phyloP scores from a whole-genome alignment of 768 basidiomycete genomes.

The Auricularia auricula-judae region DNA sequence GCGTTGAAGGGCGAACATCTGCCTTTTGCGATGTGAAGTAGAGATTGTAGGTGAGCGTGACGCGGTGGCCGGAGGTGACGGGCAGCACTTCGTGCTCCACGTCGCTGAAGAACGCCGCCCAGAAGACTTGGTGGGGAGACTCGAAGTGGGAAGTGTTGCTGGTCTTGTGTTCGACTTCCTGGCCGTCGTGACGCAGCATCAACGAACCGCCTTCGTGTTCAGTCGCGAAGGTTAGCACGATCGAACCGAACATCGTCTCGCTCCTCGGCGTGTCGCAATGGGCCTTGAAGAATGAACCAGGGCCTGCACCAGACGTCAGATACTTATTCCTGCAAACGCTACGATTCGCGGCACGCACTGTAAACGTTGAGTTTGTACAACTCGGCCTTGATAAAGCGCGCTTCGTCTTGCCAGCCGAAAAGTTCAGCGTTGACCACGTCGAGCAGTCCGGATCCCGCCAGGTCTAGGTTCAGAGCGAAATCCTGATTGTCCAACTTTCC shows the following conservation, averaged over 20 bases:
- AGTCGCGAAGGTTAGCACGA: conserved; percentile 39
- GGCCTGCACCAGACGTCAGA: conserved; percentile 14
- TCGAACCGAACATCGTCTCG: conserved; percentile 37
- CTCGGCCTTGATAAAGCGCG: conserved; percentile 18
- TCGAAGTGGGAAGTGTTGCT: not conserved
- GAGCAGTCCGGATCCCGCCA: not conserved
- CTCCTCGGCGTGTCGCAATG: conserved; percentile 38
- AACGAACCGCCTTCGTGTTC: conserved; percentile 34
- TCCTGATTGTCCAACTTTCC: conserved; percentile 14
- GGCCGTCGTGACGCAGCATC: conserved; percentile 21
- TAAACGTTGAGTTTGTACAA: conserved; percentile 39
- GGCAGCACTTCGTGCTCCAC: conserved; percentile 30
- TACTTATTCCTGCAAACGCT: no score
- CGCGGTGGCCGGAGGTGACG: conserved; percentile 26
- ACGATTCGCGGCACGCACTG: conserved; percentile 15
- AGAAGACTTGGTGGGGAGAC: not conserved
- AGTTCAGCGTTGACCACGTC: not conserved
- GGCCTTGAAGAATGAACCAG: conserved; percentile 37
- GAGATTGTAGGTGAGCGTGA: conserved; percentile 26
- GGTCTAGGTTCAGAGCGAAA: conserved; percentile 12
- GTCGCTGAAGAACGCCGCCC: conserved; percentile 28
- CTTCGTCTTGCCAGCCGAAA: not conserved
- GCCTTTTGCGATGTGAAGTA: conserved; percentile 10
- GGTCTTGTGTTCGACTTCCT: conserved; percentile 10
- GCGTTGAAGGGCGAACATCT: not conserved